Percentiles rank a stretch among this genome's conserved stretches.
phyloP scores from a whole-genome alignment of 75 land plant genomes.

The Pinus tabuliformis region DNA sequence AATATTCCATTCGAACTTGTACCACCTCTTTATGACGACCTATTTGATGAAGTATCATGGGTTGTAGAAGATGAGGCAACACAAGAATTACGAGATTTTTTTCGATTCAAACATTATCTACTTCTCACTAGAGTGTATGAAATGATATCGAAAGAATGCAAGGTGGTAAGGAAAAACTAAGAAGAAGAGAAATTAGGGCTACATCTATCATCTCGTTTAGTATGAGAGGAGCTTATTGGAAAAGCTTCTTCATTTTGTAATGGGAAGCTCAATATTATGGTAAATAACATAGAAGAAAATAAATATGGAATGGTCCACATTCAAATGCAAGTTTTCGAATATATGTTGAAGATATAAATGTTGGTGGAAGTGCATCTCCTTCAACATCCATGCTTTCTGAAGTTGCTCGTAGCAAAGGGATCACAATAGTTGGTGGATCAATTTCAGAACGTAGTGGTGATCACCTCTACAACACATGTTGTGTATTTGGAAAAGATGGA shows the following conservation, averaged over 20 bases:
- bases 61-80: slow-evolving; percentile 99
- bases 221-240: too few relatives aligned
- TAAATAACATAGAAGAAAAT: slow-evolving; percentile 25
- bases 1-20: slow-evolving; percentile 79
- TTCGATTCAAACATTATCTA: slow-evolving; percentile 68
- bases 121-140: slow-evolving; percentile 60
- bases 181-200: too few relatives aligned
- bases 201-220: too few relatives aligned
- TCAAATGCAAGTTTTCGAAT: slow-evolving; percentile 67
- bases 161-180: background rate
- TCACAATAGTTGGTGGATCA: slow-evolving; percentile 89
- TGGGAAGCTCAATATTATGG: too few relatives aligned
- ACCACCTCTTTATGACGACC: slow-evolving; percentile 74
- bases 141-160: slow-evolving; percentile 13
- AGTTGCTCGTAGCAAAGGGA: slow-evolving; percentile 46
- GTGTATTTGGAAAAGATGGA: slow-evolving; percentile 78
- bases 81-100: slow-evolving; percentile 57
- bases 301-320: slow-evolving; percentile 94
- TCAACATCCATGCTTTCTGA: slow-evolving; percentile 77
- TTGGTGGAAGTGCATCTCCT: slow-evolving; percentile 63
- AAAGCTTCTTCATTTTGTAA: too few relatives aligned
- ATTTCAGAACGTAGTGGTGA: slow-evolving; percentile 64
- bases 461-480: slow-evolving; percentile 73
- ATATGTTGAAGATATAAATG: slow-evolving; percentile 79
- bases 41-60: slow-evolving; percentile 93